phyloP scores from a whole-genome alignment of 176 grass and related monocot species.

The Bromus sterilis region DNA sequence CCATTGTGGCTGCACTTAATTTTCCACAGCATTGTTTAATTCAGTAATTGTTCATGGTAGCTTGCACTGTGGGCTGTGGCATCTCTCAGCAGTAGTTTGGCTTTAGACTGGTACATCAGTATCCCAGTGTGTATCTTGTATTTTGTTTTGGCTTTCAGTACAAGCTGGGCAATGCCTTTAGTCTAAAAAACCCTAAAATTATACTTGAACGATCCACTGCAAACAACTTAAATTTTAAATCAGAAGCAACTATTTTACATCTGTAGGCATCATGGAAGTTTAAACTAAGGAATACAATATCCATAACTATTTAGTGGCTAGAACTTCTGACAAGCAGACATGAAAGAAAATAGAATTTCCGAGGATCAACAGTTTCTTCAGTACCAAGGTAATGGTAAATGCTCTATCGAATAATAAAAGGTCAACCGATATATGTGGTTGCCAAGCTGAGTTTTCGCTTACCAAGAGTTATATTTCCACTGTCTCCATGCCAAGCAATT shows the following conservation, averaged over 20 bases:
- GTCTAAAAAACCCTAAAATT: not conserved
- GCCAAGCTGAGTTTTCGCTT: not conserved
- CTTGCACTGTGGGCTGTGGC: not conserved
- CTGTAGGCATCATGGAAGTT: not conserved
- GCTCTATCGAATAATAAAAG: not conserved
- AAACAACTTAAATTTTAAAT: constrained; percentile 2
- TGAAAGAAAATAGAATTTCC: not conserved
- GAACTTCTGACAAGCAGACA: not conserved
- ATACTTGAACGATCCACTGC: not conserved
- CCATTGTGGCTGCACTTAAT: not conserved
- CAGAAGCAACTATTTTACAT: not conserved
- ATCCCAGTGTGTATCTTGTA: not conserved
- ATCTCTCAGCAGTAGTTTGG: not conserved
- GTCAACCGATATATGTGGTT: not conserved
- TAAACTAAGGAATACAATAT: not conserved
- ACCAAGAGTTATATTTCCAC: constrained; percentile 75
- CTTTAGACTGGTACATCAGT: not conserved
- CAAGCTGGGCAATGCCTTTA: not conserved
- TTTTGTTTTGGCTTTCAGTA: not conserved
- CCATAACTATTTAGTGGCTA: not conserved
- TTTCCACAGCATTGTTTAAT: not conserved
- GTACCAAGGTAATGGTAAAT: not conserved
- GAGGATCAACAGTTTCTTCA: not conserved
- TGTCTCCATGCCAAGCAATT: constrained; percentile 69
- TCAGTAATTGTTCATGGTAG: not conserved